These are phyloP conservation scores for Prunus yedoensis DNA, from an alignment of 331 rosid genomes.

Conservation along the genomic window DNA sequence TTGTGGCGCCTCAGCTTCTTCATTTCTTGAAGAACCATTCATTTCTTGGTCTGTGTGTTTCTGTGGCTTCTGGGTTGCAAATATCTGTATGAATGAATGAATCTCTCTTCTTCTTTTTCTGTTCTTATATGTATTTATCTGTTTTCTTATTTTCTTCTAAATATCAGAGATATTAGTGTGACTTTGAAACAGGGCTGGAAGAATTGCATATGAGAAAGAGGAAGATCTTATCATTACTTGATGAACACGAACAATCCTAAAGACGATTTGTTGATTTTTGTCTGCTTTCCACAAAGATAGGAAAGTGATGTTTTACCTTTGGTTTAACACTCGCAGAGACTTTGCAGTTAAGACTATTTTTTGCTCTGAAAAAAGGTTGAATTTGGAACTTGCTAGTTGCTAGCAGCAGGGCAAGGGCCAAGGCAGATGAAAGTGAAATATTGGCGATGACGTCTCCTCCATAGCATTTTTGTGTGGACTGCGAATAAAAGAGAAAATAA, in stretches of 20 bases:
- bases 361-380: neutral
- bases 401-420: too few relatives aligned
- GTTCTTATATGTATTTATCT: neutral
- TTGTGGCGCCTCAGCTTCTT: constrained; percentile 3
- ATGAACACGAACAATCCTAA: constrained; percentile 32
- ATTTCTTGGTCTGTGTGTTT: constrained; percentile 20
- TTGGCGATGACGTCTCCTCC: neutral
- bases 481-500: neutral
- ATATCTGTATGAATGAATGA: neutral
- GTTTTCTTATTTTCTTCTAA: neutral
- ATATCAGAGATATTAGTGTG: neutral
- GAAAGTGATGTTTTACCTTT: neutral
- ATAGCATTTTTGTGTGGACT: constrained; percentile 1
- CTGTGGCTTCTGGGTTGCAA: neutral
- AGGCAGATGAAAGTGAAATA: neutral
- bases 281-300: neutral
- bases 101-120: neutral
- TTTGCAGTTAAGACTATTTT: neutral
- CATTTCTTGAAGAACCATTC: constrained; percentile 23
- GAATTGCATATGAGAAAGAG: neutral
- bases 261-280: neutral
- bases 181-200: too few relatives aligned
- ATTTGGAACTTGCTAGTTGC: constrained; percentile 6
- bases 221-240: constrained; percentile 42
- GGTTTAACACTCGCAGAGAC: neutral